Evolutionary conservation across 1,284 basidiomycete genomes (phyloP).

Genomic region (Trametes polyzona): DNA sequence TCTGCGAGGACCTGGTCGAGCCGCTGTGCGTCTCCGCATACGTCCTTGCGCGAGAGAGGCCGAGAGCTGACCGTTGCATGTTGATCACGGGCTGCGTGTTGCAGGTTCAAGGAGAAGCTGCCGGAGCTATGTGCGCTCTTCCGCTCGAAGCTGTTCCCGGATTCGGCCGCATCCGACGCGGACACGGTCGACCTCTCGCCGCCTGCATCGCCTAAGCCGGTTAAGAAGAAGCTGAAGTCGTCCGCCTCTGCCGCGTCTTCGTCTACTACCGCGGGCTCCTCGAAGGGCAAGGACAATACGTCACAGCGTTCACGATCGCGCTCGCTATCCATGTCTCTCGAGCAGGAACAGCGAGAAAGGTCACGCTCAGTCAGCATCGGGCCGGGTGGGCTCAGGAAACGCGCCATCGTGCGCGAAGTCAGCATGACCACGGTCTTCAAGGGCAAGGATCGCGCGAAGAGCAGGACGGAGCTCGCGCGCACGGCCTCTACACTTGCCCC

Average conservation of each 20-base stretch:
- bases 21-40: constrained; percentile 49
- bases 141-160: constrained; percentile 68
- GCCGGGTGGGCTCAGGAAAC: constrained; percentile 44
- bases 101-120: constrained; percentile 59
- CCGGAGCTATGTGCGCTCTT: constrained; percentile 62
- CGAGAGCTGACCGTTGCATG: constrained; percentile 1
- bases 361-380: constrained; percentile 42
- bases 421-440: constrained; percentile 76
- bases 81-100: background rate
- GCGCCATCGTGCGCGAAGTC: constrained; percentile 62
- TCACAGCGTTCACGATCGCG: constrained; percentile 51
- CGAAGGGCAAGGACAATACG: constrained; percentile 28
- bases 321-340: constrained; percentile 67
- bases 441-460: constrained; percentile 28
- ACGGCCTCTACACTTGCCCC: constrained; percentile 20
- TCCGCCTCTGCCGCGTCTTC: constrained; percentile 8
- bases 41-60: background rate
- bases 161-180: constrained; percentile 58
- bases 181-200: constrained; percentile 35
- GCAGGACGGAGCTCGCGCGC: constrained; percentile 38
- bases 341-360: constrained; percentile 49
- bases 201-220: constrained; percentile 26
- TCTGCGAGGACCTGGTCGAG: constrained; percentile 68
- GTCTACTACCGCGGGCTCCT: constrained; percentile 18
- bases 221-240: constrained; percentile 26